These are phyloP conservation scores for Jaltomata sinuosa DNA, from an alignment of 257 asterid genomes.

Conservation along the genomic window DNA sequence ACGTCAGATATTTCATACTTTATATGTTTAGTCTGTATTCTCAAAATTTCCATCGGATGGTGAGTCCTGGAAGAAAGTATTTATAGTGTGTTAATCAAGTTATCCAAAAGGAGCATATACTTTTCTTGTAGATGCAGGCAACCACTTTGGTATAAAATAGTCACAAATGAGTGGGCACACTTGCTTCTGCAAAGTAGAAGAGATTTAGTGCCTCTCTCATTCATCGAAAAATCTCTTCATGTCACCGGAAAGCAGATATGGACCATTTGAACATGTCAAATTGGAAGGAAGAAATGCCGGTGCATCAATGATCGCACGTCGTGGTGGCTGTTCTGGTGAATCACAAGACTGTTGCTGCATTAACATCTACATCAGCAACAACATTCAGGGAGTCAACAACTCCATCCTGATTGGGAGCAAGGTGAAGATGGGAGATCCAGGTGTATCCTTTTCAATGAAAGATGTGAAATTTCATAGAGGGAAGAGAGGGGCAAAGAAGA, in stretches of 20 bases:
- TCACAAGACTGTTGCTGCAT: conserved; percentile 44
- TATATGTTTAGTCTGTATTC: background rate
- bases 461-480: conserved; percentile 48
- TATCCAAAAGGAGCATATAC: conserved; percentile 52
- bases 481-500: conserved; percentile 12
- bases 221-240: background rate
- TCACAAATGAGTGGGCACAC: background rate
- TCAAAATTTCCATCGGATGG: background rate
- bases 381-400: conserved; percentile 66
- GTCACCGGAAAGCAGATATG: conserved; percentile 1
- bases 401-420: conserved; percentile 58
- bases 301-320: conserved; percentile 1
- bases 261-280: conserved; percentile 12
- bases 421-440: conserved; percentile 60
- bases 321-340: conserved; percentile 38
- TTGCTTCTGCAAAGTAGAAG: background rate
- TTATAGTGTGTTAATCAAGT: conserved; percentile 45
- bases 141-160: background rate
- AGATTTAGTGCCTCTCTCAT: background rate
- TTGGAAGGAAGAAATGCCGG: conserved; percentile 21
- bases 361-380: conserved; percentile 63
- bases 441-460: conserved; percentile 40
- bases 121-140: conserved; percentile 41
- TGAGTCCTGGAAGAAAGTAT: background rate
- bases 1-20: background rate